Evolutionary conservation across 805 yeast genomes (phyloP).

Genomic region (Nakazawaea siamensis): DNA sequence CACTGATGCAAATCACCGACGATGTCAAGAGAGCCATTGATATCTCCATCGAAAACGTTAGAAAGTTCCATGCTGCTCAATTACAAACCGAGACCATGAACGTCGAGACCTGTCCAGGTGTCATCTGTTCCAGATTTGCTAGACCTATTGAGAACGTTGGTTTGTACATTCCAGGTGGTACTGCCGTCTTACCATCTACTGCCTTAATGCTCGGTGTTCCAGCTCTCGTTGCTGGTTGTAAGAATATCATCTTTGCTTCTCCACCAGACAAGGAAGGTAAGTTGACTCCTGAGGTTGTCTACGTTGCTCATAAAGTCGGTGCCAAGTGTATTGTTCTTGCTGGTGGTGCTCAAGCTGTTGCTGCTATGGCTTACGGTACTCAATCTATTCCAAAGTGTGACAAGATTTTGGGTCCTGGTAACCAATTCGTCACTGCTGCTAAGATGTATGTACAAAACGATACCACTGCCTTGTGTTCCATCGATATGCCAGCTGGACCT

Average conservation of each 20-base stretch:
- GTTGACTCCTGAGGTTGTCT: conserved; percentile 93
- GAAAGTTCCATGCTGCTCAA: conserved; percentile 92
- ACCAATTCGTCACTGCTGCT: conserved; percentile 98
- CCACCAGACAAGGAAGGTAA: conserved; percentile 94
- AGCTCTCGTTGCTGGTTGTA: conserved; percentile 95
- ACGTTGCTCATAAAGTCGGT: conserved; percentile 94
- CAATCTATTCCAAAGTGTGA: conserved; percentile 88
- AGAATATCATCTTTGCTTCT: conserved; percentile 84
- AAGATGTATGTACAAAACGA: conserved; percentile 97
- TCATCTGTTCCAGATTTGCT: conserved; percentile 87
- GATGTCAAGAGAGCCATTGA: conserved; percentile 81
- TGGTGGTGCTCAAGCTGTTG: conserved; percentile 99
- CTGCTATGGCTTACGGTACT: conserved; percentile 98
- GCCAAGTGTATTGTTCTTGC: conserved; percentile 87
- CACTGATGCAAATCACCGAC: conserved; percentile 64
- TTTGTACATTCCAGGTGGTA: conserved; percentile 96
- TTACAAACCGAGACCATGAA: conserved; percentile 60
- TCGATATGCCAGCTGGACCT: conserved; percentile 99
- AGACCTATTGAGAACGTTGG: conserved; percentile 94
- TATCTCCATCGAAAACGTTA: conserved; percentile 80
- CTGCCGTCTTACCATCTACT: conserved; percentile 96
- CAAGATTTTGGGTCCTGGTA: conserved; percentile 97
- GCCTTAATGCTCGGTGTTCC: conserved; percentile 98
- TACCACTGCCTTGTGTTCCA: conserved; percentile 88
- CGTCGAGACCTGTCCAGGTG: conserved; percentile 94